phyloP scores from a whole-genome alignment of 2,329 filamentous ascomycete genomes.

The Colletotrichum trifolii region DNA sequence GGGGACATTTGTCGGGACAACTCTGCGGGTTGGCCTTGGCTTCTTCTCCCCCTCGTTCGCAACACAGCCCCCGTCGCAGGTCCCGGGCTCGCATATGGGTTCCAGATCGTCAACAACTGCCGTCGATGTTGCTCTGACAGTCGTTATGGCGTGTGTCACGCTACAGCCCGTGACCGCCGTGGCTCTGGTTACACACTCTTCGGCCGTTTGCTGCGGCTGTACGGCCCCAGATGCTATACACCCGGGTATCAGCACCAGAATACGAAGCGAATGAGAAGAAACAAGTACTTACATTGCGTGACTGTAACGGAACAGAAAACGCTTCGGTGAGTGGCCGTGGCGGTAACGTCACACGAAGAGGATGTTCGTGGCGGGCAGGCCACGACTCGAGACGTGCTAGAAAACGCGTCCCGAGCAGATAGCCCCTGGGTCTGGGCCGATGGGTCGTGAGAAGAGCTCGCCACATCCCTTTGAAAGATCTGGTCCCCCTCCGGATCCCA shows the following conservation, averaged over 20 bases:
- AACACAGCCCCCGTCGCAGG: background rate
- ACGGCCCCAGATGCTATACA: background rate
- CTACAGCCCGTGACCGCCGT: constrained; percentile 19
- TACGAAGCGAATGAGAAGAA: background rate
- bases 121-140: background rate
- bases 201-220: background rate
- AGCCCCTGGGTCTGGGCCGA: too few species aligned
- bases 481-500: too few species aligned
- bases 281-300: background rate
- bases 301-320: constrained; percentile 19
- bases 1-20: too few species aligned
- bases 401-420: too few species aligned
- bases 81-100: background rate
- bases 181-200: constrained; percentile 2
- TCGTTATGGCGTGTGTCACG: constrained; percentile 3
- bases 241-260: background rate
- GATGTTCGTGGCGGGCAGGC: background rate
- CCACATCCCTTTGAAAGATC: too few species aligned
- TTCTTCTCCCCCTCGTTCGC: too few species aligned
- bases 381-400: too few species aligned
- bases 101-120: background rate
- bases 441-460: too few species aligned
- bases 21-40: too few species aligned
- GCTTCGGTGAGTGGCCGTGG: constrained; percentile 17
- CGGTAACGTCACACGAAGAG: constrained; percentile 6